These are phyloP conservation scores for Podosphaera aphanis DNA, from an alignment of 2,329 filamentous ascomycete species.

Conservation along the genomic window DNA sequence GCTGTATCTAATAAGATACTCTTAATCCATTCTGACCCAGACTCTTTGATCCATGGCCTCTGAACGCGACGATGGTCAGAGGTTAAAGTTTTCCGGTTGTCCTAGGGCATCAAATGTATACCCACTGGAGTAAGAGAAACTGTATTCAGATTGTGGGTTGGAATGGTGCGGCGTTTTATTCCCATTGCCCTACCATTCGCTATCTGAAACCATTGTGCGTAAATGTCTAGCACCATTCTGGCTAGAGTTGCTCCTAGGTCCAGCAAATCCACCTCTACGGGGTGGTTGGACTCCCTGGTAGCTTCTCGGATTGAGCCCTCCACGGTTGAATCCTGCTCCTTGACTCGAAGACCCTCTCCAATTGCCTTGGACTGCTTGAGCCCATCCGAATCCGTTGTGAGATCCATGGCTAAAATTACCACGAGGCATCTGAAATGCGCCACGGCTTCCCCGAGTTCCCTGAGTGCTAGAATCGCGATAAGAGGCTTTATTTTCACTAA, in stretches of 20 bases:
- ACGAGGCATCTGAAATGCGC: not conserved
- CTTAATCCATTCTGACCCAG: not conserved
- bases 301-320: not conserved
- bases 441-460: not conserved
- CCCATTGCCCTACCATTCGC: not conserved
- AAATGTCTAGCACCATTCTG: not conserved
- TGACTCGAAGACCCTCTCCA: not conserved
- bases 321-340: not conserved
- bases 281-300: not conserved
- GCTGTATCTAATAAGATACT: not conserved
- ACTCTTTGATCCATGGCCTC: not conserved
- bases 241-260: no score
- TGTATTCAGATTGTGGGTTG: not conserved
- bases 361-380: not conserved
- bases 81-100: not conserved
- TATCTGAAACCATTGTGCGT: not conserved
- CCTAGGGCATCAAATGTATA: not conserved
- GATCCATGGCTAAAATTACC: no score
- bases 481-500: not conserved
- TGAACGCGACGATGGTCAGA: not conserved
- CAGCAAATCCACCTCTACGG: not conserved
- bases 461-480: not conserved
- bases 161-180: not conserved
- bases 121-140: not conserved
- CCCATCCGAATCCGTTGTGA: no score